phyloP scores from a whole-genome alignment of 2,329 filamentous ascomycete species.

The Fusarium lyarnte region DNA sequence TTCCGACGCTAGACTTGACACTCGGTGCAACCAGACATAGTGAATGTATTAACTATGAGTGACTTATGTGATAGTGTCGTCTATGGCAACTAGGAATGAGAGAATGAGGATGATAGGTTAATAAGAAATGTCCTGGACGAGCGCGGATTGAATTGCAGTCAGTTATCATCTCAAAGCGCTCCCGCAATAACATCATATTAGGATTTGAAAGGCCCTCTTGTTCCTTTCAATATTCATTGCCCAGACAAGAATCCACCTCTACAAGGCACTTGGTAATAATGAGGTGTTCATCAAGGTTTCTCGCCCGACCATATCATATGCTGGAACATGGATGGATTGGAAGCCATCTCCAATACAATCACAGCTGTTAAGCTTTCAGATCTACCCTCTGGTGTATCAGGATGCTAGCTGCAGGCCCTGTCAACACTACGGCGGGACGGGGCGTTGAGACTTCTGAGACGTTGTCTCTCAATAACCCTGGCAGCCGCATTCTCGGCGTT shows the following conservation, averaged over 20 bases:
- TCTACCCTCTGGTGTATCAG: neutral
- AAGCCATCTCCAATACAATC: neutral
- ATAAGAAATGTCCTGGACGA: neutral
- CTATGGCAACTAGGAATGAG: neutral
- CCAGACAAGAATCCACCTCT: neutral
- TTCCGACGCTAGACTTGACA: neutral
- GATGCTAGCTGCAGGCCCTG: constrained; percentile 5
- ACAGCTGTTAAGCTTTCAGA: neutral
- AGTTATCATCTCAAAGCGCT: neutral
- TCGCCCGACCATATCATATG: neutral
- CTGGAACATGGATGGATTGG: neutral
- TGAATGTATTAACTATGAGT: neutral
- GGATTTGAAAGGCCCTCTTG: neutral
- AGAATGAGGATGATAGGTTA: neutral
- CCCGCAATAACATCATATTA: neutral
- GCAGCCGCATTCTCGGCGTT: constrained; percentile 7
- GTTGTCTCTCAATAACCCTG: constrained; percentile 3
- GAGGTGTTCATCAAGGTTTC: neutral
- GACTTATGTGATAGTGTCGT: neutral
- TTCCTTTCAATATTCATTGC: neutral
- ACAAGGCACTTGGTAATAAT: neutral
- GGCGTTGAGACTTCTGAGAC: neutral
- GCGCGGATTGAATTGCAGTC: neutral
- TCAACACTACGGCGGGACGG: neutral
- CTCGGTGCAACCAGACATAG: neutral